These are phyloP conservation scores for Thelephora ganbajun DNA, from an alignment of 768 basidiomycete genomes.

Conservation along the genomic window DNA sequence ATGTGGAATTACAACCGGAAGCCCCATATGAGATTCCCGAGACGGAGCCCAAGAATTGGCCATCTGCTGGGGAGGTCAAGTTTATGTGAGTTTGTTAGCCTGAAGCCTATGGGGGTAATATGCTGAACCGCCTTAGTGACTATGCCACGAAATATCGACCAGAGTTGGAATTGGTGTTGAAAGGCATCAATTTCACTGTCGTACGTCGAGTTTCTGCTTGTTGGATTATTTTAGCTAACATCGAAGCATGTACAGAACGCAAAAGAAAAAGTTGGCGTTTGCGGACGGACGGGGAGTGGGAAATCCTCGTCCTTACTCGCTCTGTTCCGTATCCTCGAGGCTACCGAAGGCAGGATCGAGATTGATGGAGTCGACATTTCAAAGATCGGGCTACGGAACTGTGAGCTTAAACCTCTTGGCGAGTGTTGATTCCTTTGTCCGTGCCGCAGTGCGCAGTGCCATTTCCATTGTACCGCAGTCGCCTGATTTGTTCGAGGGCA, in stretches of 20 bases:
- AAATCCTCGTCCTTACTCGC: slow-evolving; percentile 66
- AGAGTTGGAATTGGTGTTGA: slow-evolving; percentile 71
- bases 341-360: slow-evolving; percentile 45
- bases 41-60: slow-evolving; percentile 53
- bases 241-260: slow-evolving; percentile 37
- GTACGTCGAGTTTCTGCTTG: slow-evolving; percentile 22
- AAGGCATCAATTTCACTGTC: slow-evolving; percentile 55
- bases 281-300: slow-evolving; percentile 71
- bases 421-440: slow-evolving; percentile 1
- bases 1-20: slow-evolving; percentile 60
- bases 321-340: slow-evolving; percentile 68
- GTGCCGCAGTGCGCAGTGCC: slow-evolving; percentile 47
- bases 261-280: slow-evolving; percentile 82
- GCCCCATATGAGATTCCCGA: slow-evolving; percentile 59
- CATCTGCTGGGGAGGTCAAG: slow-evolving; percentile 53
- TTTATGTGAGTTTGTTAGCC: slow-evolving; percentile 39
- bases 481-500: slow-evolving; percentile 32
- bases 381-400: slow-evolving; percentile 59
- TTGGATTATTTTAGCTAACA: slow-evolving; percentile 5
- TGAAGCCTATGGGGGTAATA: neutral
- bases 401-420: slow-evolving; percentile 17
- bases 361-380: slow-evolving; percentile 72
- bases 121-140: slow-evolving; percentile 23
- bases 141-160: slow-evolving; percentile 73
- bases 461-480: slow-evolving; percentile 83